These are phyloP conservation scores for Fusarium sp. DNA, from an alignment of 2,329 filamentous ascomycete genomes.

Conservation along the genomic window DNA sequence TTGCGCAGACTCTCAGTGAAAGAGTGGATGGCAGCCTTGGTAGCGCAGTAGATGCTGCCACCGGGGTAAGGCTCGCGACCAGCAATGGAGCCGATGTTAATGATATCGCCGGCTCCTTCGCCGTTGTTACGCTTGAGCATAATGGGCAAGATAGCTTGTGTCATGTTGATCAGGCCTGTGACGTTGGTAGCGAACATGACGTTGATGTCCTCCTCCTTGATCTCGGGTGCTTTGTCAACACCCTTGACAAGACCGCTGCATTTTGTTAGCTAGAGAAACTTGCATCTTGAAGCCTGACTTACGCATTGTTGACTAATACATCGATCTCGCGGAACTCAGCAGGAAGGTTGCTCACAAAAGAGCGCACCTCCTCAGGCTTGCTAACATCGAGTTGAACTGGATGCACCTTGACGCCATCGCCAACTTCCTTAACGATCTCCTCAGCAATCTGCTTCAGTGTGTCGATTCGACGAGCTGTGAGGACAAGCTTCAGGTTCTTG, in stretches of 20 bases:
- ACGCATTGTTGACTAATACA: conserved; percentile 96
- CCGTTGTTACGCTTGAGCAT: conserved; percentile 81
- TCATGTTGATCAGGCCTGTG: conserved; percentile 94
- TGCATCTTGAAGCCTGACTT: conserved; percentile 49
- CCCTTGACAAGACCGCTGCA: conserved; percentile 86
- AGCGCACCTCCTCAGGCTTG: conserved; percentile 76
- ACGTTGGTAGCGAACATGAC: conserved; percentile 95
- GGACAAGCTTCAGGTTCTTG: conserved; percentile 79
- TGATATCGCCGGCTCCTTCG: conserved; percentile 84
- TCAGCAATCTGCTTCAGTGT: conserved; percentile 77
- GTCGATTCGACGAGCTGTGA: conserved; percentile 88
- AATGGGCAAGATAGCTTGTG: conserved; percentile 84
- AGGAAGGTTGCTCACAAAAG: conserved; percentile 78
- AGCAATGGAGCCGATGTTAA: conserved; percentile 91
- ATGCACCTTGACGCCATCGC: conserved; percentile 81
- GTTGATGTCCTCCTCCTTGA: conserved; percentile 83
- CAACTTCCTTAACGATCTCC: conserved; percentile 81
- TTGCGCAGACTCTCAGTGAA: conserved; percentile 86
- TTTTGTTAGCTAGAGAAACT: background rate
- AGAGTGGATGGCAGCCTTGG: conserved; percentile 85
- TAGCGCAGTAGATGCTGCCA: conserved; percentile 91
- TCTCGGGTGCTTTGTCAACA: conserved; percentile 84
- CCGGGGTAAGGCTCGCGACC: conserved; percentile 88
- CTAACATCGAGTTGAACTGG: conserved; percentile 88
- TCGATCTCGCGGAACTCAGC: conserved; percentile 86